Evolutionary conservation across 805 yeast genomes (phyloP).

Genomic region (Wickerhamiella vanderwaltii): DNA sequence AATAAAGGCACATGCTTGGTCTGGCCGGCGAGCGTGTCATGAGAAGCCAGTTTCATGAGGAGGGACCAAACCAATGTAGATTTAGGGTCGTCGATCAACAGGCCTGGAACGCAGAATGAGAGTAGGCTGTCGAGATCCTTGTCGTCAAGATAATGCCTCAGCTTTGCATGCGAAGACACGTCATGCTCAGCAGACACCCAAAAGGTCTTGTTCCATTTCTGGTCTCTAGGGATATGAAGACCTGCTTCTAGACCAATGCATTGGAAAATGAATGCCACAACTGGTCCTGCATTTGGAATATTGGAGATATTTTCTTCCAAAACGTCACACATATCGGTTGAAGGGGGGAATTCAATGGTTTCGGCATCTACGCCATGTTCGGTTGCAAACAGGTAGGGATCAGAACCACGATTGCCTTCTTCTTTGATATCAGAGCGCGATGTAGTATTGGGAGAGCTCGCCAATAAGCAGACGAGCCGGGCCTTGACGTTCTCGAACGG

Average conservation of each 20-base stretch:
- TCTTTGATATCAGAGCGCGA: constrained; percentile 66
- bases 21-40: neutral
- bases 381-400: constrained; percentile 69
- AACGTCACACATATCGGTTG: constrained; percentile 29
- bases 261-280: constrained; percentile 16
- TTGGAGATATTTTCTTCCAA: constrained; percentile 9
- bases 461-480: constrained; percentile 54
- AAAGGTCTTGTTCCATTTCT: constrained; percentile 5
- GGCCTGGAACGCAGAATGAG: neutral
- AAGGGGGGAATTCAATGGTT: constrained; percentile 42
- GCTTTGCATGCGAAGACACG: neutral
- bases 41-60: neutral
- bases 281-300: constrained; percentile 7
- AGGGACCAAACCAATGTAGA: constrained; percentile 2
- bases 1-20: neutral
- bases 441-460: constrained; percentile 34
- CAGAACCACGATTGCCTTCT: constrained; percentile 66
- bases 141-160: neutral
- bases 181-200: constrained; percentile 5
- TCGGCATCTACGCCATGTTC: constrained; percentile 16
- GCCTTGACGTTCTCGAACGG: constrained; percentile 59
- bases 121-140: neutral
- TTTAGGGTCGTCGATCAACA: constrained; percentile 2
- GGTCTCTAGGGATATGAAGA: neutral
- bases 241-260: constrained; percentile 9